phyloP scores from a whole-genome alignment of 257 asterid species.

The Salvia hispanica region DNA sequence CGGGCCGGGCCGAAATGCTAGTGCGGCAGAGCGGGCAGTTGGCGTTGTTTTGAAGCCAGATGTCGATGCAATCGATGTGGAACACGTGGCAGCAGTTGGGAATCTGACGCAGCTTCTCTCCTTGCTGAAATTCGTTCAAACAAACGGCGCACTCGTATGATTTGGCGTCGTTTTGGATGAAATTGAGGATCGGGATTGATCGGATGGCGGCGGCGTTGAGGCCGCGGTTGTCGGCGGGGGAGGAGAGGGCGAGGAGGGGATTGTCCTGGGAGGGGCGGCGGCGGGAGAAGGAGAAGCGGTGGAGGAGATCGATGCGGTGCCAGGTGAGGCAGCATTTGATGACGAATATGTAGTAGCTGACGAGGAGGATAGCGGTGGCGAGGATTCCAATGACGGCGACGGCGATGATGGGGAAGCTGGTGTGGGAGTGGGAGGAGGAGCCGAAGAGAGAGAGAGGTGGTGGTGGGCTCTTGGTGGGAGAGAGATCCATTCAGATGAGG shows the following conservation, averaged over 20 bases:
- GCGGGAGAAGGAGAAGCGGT: slow-evolving; percentile 62
- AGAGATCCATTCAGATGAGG: slow-evolving; percentile 36
- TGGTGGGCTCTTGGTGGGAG: slow-evolving; percentile 38
- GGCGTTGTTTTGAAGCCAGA: slow-evolving; percentile 89
- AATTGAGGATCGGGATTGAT: slow-evolving; percentile 62
- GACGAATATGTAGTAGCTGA: slow-evolving; percentile 84
- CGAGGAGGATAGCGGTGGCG: slow-evolving; percentile 76
- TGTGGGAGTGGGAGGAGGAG: slow-evolving; percentile 43
- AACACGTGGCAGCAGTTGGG: slow-evolving; percentile 75
- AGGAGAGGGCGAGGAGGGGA: slow-evolving; percentile 27
- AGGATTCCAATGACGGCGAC: slow-evolving; percentile 82
- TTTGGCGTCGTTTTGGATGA: slow-evolving; percentile 31
- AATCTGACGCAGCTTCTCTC: slow-evolving; percentile 63
- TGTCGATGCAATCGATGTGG: slow-evolving; percentile 85
- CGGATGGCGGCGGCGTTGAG: slow-evolving; percentile 65
- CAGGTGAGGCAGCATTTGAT: slow-evolving; percentile 88
- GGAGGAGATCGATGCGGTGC: slow-evolving; percentile 69
- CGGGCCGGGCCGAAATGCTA: slow-evolving; percentile 49
- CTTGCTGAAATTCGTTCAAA: slow-evolving; percentile 66
- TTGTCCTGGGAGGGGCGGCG: slow-evolving; percentile 22
- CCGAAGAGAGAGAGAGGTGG: slow-evolving; percentile 33
- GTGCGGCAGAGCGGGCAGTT: slow-evolving; percentile 85
- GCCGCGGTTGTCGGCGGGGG: slow-evolving; percentile 59
- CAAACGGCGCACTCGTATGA: slow-evolving; percentile 73
- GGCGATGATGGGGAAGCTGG: slow-evolving; percentile 78